phyloP scores from a whole-genome alignment of 1,284 basidiomycete genomes.

The Clitocybe nebularis region DNA sequence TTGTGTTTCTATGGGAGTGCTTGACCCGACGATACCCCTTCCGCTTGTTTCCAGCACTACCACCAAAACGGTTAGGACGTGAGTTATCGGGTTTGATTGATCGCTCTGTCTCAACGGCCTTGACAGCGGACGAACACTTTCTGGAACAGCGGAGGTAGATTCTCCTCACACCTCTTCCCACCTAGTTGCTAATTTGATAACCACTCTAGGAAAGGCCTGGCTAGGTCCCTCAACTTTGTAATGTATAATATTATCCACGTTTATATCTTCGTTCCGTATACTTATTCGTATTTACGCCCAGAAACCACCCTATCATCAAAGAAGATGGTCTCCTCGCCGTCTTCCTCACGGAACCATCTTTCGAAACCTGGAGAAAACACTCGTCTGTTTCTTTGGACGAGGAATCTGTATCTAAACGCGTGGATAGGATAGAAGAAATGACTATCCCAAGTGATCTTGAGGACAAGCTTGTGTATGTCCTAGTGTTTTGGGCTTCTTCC shows the following conservation, averaged over 20 bases:
- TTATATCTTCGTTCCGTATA: not conserved
- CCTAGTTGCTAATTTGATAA: slow-evolving; percentile 2
- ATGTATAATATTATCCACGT: slow-evolving; percentile 42
- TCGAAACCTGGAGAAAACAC: slow-evolving; percentile 85
- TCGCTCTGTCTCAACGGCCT: slow-evolving; percentile 5
- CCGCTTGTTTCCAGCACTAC: slow-evolving; percentile 82
- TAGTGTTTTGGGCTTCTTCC: slow-evolving; percentile 4
- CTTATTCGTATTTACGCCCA: slow-evolving; percentile 23
- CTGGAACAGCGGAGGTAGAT: slow-evolving; percentile 79
- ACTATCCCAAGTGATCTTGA: slow-evolving; percentile 88
- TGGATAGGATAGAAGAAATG: slow-evolving; percentile 87
- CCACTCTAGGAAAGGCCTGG: slow-evolving; percentile 71
- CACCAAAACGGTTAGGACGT: slow-evolving; percentile 90
- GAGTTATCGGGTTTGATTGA: slow-evolving; percentile 29
- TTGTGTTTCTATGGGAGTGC: slow-evolving; percentile 84
- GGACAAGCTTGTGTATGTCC: slow-evolving; percentile 73
- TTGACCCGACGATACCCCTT: slow-evolving; percentile 83
- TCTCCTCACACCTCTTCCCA: slow-evolving; percentile 1
- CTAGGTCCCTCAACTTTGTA: slow-evolving; percentile 76
- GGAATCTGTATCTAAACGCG: slow-evolving; percentile 76
- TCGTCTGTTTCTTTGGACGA: slow-evolving; percentile 75
- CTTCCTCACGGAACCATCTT: slow-evolving; percentile 78
- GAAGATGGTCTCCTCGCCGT: slow-evolving; percentile 79
- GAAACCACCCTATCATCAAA: slow-evolving; percentile 87
- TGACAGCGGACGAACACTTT: slow-evolving; percentile 78